Base-by-base conservation (phyloP, 208 protist genomes). In the Wallacemonas collosoma region DNA sequence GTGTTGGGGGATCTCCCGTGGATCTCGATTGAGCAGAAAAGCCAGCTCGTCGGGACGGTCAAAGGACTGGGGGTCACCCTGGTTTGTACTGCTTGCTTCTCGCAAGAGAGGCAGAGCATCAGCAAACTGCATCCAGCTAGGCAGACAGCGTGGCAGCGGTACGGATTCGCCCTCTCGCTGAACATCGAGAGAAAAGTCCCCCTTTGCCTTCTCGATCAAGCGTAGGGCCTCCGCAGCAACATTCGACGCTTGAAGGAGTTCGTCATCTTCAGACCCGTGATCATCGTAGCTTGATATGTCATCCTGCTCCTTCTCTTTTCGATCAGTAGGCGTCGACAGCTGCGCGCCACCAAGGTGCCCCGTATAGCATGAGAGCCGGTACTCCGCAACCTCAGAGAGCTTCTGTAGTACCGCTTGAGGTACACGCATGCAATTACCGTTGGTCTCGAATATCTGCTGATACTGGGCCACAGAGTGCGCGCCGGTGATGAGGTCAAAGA, bases 391-490 rank as follows among this genome's bases (percentile, higher is more conserved):
- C 63, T 81, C 74, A 15, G 70, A 72, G n/a, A 94, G 54, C 14
- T 89, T 72, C 41, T 77, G 57, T 63, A 82, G 66, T 73, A 91
- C 88, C 4, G 74, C 55, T 2, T 50, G 69, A 45, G 91, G 85
- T n/a, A 96, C 73, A 9, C 91, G 87, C 75, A 96, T 86, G 86
- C 90, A 86, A 68, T 96, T 94, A 57, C 79, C 80, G 35, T 87
- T 66, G 26, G 57, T 66, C 36, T 73, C 57, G 71, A 90, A 93
- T 12, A 91, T 67, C 15, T 71, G 64, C 47, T 89, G 74, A 58
- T 85, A 96, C n/a, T 82, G 55, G 14, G 14, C 65, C 5, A 64
- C 74, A 11, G 76, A 85, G 45, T 76, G 51, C 0, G 54, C 47
- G 39, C 74, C 76, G 39, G 69, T 83, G 45, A 83, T 63, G 26